Base-by-base conservation (phyloP, 2,329 filamentous ascomycete genomes). In the Aspergillus unguis region DNA sequence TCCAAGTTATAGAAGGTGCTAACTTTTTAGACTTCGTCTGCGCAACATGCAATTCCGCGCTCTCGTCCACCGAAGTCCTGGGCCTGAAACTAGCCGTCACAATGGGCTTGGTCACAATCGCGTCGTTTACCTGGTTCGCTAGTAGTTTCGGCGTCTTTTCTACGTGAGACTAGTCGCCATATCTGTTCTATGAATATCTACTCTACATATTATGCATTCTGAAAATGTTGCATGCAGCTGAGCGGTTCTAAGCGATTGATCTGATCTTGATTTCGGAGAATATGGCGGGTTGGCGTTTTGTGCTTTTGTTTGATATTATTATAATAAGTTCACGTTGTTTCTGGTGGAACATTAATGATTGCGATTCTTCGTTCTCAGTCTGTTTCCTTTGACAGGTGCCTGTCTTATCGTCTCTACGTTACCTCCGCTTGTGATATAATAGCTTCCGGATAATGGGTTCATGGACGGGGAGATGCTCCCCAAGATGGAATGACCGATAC, bases 91-190 rank as follows among this genome's bases (percentile, higher is more conserved):
- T 83, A 56, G 68, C 84, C 52, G 59, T 83, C 54, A 74, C 78
- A 54, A 84, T 83, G 70, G 76, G 74, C 23, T 69, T 73, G 29
- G 75, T 85, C 47, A 85, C 82, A 4, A 62, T 85, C 28, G 66
- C 79, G 32, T 83, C 81, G 5, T 84, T 86, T 61, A 76, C 80
- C 37, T 77, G 75, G 73, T 79, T 79, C 56, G 73, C 71, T 32
- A 70, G 71, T 37, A 74, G 68, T 11, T 69, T 74, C 49, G 75
- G 75, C 25, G 46, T 69, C 35, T 65, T 71, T 45, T 58, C 61
- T 6, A 62, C 59, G 31, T 71, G 59, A 17, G 2, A 17, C 17
- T 17, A 17, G 27, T 11, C 11, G 10, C n/a, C 28, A 31, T 32
- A 26, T 26, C 28, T 26, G 43, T 11, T 38, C 17, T 23, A 44